Percentiles rank a stretch among this genome's conserved stretches.
Evolutionary conservation across 2,329 filamentous ascomycete species (phyloP).

Genomic region (Bipolaris victoriae): DNA sequence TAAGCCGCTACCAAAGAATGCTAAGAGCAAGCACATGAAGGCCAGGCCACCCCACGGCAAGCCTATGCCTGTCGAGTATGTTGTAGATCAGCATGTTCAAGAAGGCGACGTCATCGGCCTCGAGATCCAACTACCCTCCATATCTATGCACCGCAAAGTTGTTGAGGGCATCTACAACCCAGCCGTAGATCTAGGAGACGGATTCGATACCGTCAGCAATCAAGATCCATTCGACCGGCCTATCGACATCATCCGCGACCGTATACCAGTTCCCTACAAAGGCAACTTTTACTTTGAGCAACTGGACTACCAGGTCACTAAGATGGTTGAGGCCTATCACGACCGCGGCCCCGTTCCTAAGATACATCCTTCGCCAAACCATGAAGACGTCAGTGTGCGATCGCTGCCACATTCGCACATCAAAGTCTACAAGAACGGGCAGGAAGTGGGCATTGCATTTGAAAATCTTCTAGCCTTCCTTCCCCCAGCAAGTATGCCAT

Average conservation of each 20-base stretch:
- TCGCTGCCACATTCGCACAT: slow-evolving; percentile 87
- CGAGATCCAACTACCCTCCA: slow-evolving; percentile 87
- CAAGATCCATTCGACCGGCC: slow-evolving; percentile 57
- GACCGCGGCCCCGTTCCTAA: slow-evolving; percentile 60
- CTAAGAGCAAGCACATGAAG: slow-evolving; percentile 51
- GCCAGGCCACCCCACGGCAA: slow-evolving; percentile 44
- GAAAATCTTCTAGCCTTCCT: slow-evolving; percentile 88
- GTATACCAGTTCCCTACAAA: slow-evolving; percentile 93
- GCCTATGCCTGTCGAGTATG: slow-evolving; percentile 45
- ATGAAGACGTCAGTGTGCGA: slow-evolving; percentile 74
- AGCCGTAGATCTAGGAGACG: slow-evolving; percentile 71
- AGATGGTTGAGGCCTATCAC: slow-evolving; percentile 76
- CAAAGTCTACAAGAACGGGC: slow-evolving; percentile 91
- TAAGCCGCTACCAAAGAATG: slow-evolving; percentile 47
- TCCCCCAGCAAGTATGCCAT: slow-evolving; percentile 81
- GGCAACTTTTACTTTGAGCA: slow-evolving; percentile 93
- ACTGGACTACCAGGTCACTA: slow-evolving; percentile 84
- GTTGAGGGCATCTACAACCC: slow-evolving; percentile 88
- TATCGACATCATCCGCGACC: slow-evolving; percentile 88
- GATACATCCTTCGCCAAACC: slow-evolving; percentile 77
- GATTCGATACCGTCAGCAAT: slow-evolving; percentile 56
- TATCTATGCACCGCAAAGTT: slow-evolving; percentile 85
- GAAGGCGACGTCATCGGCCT: slow-evolving; percentile 95
- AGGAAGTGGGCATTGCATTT: slow-evolving; percentile 84
- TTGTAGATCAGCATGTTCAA: slow-evolving; percentile 76